Evolutionary conservation across 2,329 filamentous ascomycete genomes (phyloP).

Genomic region (Sarocladium brachiariae): DNA sequence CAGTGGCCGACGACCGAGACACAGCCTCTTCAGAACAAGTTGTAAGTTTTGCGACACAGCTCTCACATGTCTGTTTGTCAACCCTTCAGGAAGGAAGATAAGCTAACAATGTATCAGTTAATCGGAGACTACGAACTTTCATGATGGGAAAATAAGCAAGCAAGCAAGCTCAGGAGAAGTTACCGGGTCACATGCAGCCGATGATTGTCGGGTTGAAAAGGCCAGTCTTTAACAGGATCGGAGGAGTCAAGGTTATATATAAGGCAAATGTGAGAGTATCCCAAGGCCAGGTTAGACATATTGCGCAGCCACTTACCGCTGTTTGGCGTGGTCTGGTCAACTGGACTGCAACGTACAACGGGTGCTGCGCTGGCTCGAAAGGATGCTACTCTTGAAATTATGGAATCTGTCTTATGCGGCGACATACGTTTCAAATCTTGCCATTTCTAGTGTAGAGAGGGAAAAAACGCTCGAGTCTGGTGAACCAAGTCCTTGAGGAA

Average conservation of each 20-base stretch:
- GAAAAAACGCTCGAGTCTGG: too few species aligned
- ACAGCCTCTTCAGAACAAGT: conserved; percentile 59
- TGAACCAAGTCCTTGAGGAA: not conserved
- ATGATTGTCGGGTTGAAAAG: too few species aligned
- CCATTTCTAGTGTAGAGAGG: not conserved
- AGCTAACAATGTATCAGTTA: conserved; percentile 3
- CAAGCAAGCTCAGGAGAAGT: conserved; percentile 1
- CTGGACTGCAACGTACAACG: not conserved
- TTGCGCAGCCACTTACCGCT: not conserved
- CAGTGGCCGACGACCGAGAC: conserved; percentile 83
- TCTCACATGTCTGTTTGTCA: not conserved
- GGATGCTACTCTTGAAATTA: conserved; percentile 4
- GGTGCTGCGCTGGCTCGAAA: conserved; percentile 1
- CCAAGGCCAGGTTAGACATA: not conserved
- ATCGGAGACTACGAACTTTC: not conserved
- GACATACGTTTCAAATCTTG: too few species aligned
- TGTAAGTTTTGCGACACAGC: conserved; percentile 50
- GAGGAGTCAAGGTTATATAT: not conserved
- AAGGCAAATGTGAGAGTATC: not conserved
- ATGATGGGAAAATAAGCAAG: not conserved
- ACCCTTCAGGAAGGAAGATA: not conserved
- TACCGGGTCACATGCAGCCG: not conserved
- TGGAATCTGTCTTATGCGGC: conserved; percentile 1
- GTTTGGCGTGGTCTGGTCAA: not conserved
- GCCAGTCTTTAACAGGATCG: not conserved